Base-by-base conservation (phyloP, 768 basidiomycete species). In the Mycena crocata region DNA sequence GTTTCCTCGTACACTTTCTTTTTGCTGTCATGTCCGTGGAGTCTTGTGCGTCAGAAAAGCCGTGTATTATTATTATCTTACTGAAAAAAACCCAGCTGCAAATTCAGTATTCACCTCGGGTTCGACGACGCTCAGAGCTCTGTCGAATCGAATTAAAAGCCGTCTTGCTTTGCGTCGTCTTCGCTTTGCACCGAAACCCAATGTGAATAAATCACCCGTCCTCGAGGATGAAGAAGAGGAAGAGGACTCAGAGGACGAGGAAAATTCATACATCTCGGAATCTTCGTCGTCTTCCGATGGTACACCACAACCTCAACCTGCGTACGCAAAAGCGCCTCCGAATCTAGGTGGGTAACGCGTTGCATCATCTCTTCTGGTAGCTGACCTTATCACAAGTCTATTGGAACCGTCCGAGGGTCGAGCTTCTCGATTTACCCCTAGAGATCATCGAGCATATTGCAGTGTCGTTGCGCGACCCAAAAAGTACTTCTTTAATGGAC, bases 361-460 rank as follows among this genome's bases (percentile, higher is more conserved):
- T 14, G 19, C 32, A 14, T 9, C 21, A n/a, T 40, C 26, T 60
- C 9, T 45, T 26, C 12, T 14, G 26, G 1, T 28, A 6, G 1
- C 45, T 68, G 19, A 67, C 28, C 14, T 28, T 12, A 14, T 37
- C 1, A 28, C 2, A 17, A 69, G 68, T 62, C 44, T 55, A 62
- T 39, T 62, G 68, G 64, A 63, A 63, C 51, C 48, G 57, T 19
- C 72, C 71, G 2, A 56, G 72, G 21, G 52, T 73, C 17, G 65
- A 68, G n/a, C 64, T 77, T 32, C 71, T 77, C n/a, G 75, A 76
- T 42, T 72, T 78, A 1, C 77, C 76, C 0, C 45, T 54, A 9
- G 77, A 78, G 34, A 73, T 78, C 26, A 66, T 78, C 35, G 76
- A 78, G 48, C 69, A 71, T 24, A 76, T 75, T 35, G 76, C 77